phyloP scores from a whole-genome alignment of 768 basidiomycete species.

The Auriculariales sp. region DNA sequence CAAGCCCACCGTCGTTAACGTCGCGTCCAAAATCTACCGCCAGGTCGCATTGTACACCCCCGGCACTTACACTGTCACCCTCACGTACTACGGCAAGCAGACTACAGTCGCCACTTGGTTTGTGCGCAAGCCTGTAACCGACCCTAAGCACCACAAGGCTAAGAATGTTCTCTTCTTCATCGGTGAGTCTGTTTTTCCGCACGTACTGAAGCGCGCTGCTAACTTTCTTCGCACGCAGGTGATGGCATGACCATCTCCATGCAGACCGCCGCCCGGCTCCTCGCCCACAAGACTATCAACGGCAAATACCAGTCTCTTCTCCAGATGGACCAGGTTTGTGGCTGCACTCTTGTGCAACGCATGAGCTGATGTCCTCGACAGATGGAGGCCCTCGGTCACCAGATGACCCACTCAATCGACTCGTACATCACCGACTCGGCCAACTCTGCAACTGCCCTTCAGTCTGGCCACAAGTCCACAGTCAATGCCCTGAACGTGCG shows the following conservation, averaged over 20 bases:
- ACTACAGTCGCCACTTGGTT: conserved; percentile 19
- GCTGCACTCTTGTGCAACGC: neutral
- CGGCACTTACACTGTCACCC: conserved; percentile 15
- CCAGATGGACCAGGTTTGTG: conserved; percentile 12
- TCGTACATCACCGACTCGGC: conserved; percentile 22
- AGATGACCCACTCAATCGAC: conserved; percentile 19
- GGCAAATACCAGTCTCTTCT: conserved; percentile 18
- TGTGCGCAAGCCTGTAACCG: conserved; percentile 10
- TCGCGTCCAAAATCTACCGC: conserved; percentile 19
- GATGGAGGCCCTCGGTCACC: conserved; percentile 11
- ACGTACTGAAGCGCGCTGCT: no score
- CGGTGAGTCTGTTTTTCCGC: no score
- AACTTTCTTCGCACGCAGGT: no score
- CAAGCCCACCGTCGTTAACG: conserved; percentile 18
- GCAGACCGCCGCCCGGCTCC: conserved; percentile 21
- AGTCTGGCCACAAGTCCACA: conserved; percentile 19
- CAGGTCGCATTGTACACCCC: conserved; percentile 17
- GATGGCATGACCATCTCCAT: conserved; percentile 14
- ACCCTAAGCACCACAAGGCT: conserved; percentile 13
- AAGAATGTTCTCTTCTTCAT: conserved; percentile 24
- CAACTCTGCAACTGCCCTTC: conserved; percentile 23
- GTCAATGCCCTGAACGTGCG: conserved; percentile 22
- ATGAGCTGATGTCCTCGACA: neutral
- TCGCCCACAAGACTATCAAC: conserved; percentile 24
- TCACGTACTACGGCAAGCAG: conserved; percentile 18